These are phyloP conservation scores for Marchantia polymorpha DNA, from an alignment of 225 moss, liverwort and hornwort genomes.

Conservation along the genomic window DNA sequence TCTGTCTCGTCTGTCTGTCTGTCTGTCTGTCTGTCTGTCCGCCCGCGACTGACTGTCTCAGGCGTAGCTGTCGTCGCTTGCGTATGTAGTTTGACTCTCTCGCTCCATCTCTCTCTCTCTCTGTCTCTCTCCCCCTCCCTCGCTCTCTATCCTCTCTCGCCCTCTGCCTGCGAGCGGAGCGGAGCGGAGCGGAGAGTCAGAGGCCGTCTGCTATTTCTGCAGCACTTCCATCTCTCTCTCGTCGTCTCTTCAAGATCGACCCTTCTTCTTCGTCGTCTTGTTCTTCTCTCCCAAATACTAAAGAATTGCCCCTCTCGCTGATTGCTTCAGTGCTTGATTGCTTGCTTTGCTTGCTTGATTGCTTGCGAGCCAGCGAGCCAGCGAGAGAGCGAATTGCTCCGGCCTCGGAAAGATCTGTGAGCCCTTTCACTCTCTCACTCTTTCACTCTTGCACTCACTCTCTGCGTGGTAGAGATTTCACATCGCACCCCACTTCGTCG, in stretches of 20 bases:
- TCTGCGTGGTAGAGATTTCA: neutral
- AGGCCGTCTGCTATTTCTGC: conserved; percentile 4
- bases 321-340: neutral
- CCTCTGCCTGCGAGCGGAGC: too few species aligned
- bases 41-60: neutral
- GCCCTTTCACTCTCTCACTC: neutral
- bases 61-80: conserved; percentile 24
- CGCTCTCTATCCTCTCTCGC: neutral
- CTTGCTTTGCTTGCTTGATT: neutral
- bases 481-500: neutral
- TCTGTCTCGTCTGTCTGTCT: neutral
- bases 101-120: neutral
- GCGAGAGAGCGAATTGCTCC: neutral
- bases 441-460: too few species aligned
- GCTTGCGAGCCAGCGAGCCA: neutral
- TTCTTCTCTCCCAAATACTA: neutral
- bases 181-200: conserved; percentile 1
- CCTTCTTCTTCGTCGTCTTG: conserved; percentile 15
- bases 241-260: conserved; percentile 1
- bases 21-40: neutral
- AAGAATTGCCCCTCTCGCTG: neutral
- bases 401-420: neutral
- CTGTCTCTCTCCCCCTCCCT: neutral
- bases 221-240: too few species aligned
- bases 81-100: conserved; percentile 18